A percentile compares a stretch with the other conserved stretches of the same genome.
Conservation (phyloP, 768 basidiomycete genomes). For the Lentinula edodes region DNA sequence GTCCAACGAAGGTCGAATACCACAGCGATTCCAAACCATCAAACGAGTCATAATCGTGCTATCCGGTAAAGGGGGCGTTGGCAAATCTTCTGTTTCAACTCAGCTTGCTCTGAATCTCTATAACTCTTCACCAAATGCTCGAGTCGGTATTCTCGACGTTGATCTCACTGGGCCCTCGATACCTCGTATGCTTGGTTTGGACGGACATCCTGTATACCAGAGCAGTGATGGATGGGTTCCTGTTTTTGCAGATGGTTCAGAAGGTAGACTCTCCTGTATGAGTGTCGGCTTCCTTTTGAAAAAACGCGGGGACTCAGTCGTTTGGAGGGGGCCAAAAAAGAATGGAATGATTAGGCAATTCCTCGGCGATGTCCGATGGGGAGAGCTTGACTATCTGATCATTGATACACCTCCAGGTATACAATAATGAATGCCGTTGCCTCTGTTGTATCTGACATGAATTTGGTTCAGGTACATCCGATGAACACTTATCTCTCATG, state of each 20-base stretch:
- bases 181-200: conserved; percentile 91
- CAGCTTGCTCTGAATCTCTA: conserved; percentile 89
- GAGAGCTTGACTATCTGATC: conserved; percentile 85
- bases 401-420: conserved; percentile 96
- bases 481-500: conserved; percentile 93
- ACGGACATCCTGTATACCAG: conserved; percentile 84
- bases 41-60: conserved; percentile 89
- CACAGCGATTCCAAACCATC: conserved; percentile 65
- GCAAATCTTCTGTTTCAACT: conserved; percentile 93
- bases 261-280: conserved; percentile 84
- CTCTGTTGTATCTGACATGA: conserved; percentile 10
- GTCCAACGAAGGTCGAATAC: conserved; percentile 48
- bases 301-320: conserved; percentile 86
- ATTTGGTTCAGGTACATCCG: conserved; percentile 77
- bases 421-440: conserved; percentile 15
- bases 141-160: conserved; percentile 88
- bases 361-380: conserved; percentile 92
- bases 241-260: conserved; percentile 83
- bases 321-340: conserved; percentile 99
- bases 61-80: conserved; percentile 97
- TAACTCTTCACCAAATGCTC: conserved; percentile 55
- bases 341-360: conserved; percentile 98
- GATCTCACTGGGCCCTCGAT: conserved; percentile 94
- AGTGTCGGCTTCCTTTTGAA: conserved; percentile 93
- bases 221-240: conserved; percentile 97